These are phyloP conservation scores for Artemisia argyi DNA, from an alignment of 129 eudicot genomes.

Conservation along the genomic window DNA sequence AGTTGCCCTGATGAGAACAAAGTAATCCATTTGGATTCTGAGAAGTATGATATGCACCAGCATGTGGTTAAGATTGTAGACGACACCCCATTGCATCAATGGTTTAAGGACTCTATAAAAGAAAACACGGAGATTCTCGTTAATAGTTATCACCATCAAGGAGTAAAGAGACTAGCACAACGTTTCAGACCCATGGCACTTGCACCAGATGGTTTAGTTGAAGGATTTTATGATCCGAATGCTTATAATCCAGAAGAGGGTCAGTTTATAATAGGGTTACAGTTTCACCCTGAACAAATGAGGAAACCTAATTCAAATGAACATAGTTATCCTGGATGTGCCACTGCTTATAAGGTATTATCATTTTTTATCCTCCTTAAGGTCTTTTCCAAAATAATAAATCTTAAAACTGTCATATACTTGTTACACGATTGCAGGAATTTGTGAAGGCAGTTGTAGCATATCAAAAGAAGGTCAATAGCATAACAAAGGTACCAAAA, in stretches of 20 bases:
- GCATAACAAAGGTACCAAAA: slow-evolving; percentile 37
- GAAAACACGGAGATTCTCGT: slow-evolving; percentile 58
- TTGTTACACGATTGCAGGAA: slow-evolving; percentile 48
- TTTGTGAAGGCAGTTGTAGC: slow-evolving; percentile 88
- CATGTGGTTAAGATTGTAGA: slow-evolving; percentile 64
- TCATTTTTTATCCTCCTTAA: no score
- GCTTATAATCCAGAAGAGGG: slow-evolving; percentile 88
- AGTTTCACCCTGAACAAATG: slow-evolving; percentile 96
- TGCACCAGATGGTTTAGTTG: slow-evolving; percentile 86
- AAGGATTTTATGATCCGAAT: slow-evolving; percentile 93
- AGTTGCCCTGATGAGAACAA: slow-evolving; percentile 31
- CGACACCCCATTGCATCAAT: slow-evolving; percentile 66
- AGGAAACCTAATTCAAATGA: slow-evolving; percentile 57
- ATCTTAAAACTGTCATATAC: neutral
- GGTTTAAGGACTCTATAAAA: slow-evolving; percentile 69
- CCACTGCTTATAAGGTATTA: slow-evolving; percentile 80
- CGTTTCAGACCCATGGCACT: slow-evolving; percentile 83
- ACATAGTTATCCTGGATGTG: slow-evolving; percentile 88
- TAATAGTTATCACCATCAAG: slow-evolving; percentile 97
- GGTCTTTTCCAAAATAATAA: neutral
- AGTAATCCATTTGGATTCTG: slow-evolving; percentile 74
- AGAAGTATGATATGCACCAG: slow-evolving; percentile 81
- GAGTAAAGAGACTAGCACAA: slow-evolving; percentile 80
- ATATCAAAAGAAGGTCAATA: slow-evolving; percentile 67
- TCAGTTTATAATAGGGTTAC: slow-evolving; percentile 94